A percentile compares a stretch with the other conserved stretches of the same genome.
phyloP scores from a whole-genome alignment of 2,329 filamentous ascomycete species.

The Stylonectria norvegica region DNA sequence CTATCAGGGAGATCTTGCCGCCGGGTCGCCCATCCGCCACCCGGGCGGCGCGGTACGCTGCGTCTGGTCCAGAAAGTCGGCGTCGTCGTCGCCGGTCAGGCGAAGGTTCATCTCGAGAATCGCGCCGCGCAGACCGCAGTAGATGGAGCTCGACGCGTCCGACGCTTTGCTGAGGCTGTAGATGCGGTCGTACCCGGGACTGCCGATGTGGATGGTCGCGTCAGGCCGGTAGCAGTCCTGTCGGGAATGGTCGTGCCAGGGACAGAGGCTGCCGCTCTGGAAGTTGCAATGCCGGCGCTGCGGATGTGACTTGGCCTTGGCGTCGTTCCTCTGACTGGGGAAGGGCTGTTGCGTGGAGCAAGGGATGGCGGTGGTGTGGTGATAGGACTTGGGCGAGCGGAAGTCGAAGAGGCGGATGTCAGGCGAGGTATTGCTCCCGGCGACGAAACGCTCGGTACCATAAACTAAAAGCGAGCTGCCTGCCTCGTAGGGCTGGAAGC shows the following conservation, averaged over 20 bases:
- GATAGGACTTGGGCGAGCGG: constrained; percentile 46
- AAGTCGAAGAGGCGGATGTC: constrained; percentile 53
- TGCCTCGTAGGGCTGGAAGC: constrained; percentile 45
- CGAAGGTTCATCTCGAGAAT: constrained; percentile 41
- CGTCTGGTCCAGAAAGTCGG: constrained; percentile 2
- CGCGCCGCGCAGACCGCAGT: constrained; percentile 47
- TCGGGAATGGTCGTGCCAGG: constrained; percentile 46
- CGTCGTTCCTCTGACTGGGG: constrained; percentile 19
- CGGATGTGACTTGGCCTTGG: constrained; percentile 8
- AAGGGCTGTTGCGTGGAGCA: constrained; percentile 40
- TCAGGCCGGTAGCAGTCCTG: constrained; percentile 48
- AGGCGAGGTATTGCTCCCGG: constrained; percentile 42
- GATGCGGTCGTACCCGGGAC: constrained; percentile 32
- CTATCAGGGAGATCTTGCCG: constrained; percentile 26
- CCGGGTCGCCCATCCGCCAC: constrained; percentile 21
- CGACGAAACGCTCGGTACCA: constrained; percentile 49
- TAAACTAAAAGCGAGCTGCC: constrained; percentile 48
- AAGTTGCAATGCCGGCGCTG: constrained; percentile 33
- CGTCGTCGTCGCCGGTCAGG: constrained; percentile 23
- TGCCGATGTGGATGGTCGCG: constrained; percentile 44
- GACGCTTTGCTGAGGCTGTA: constrained; percentile 48
- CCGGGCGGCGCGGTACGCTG: constrained; percentile 20
- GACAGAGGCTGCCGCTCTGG: constrained; percentile 34
- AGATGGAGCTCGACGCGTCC: constrained; percentile 46
- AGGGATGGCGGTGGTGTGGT: constrained; percentile 46